Evolutionary conservation across 306 rosid genomes (phyloP).

Genomic region (Ochetophila trinervis): DNA sequence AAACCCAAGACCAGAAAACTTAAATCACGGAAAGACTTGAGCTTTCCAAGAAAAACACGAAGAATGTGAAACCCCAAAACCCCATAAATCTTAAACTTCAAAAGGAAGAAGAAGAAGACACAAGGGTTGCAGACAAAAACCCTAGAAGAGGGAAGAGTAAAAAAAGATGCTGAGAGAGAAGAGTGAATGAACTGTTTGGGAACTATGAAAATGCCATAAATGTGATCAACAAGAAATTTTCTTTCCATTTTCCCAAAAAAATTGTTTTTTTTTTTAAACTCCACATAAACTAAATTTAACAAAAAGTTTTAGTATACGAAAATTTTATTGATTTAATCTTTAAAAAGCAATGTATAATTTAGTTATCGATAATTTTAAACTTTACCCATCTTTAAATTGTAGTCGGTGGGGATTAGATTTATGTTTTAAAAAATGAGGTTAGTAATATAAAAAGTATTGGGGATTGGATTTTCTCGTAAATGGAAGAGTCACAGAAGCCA

Average conservation of each 20-base stretch:
- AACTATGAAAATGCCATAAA: slow-evolving; percentile 28
- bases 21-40: slow-evolving; percentile 4
- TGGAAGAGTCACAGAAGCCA: slow-evolving; percentile 29
- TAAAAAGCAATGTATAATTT: too few species aligned
- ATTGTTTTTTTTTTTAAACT: background rate
- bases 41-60: slow-evolving; percentile 6
- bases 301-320: background rate
- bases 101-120: background rate
- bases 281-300: background rate
- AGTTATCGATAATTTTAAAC: too few species aligned
- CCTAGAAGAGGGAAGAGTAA: slow-evolving; percentile 6
- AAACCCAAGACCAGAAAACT: slow-evolving; percentile 9
- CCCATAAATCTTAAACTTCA: slow-evolving; percentile 1
- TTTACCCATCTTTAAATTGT: too few species aligned
- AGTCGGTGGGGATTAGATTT: background rate
- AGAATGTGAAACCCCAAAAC: background rate
- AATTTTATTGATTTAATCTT: too few species aligned
- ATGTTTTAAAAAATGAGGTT: background rate
- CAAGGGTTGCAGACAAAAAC: slow-evolving; percentile 2
- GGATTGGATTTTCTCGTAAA: slow-evolving; percentile 29
- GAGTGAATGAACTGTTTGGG: slow-evolving; percentile 23
- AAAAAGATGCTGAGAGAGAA: background rate
- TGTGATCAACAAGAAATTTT: slow-evolving; percentile 25
- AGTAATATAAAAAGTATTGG: slow-evolving; percentile 1
- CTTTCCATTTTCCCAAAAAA: slow-evolving; percentile 33